Base-by-base conservation (phyloP, 139 green algal genomes). In the Coccomyxa sp. region DNA sequence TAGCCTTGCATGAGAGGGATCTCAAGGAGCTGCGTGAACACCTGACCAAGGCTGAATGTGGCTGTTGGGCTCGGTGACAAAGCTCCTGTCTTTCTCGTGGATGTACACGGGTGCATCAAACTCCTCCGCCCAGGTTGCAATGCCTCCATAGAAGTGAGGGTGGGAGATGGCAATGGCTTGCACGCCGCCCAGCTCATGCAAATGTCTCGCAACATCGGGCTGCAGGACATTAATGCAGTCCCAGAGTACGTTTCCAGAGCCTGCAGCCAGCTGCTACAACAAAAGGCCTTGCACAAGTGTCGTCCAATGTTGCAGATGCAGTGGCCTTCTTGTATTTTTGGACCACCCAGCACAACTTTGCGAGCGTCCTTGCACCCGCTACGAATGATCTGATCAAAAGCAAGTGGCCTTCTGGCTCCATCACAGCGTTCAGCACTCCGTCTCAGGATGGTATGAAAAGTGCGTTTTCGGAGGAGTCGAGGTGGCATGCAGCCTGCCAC, bases 141-240 rank as follows among this genome's bases (percentile, higher is more conserved):
- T 74, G 68, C 54, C 68, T 7, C n/a, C 8, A 38, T 85, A 85
- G 58, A 82, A 87, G 82, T 87, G 82, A 5, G 82, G 82, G 58
- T 87, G 82, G 24, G 68, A 80, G 76, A 87, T 79, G 55, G 74
- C 82, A 12, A 87, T 87, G n/a, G 79, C 69, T 22, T 77, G 7
- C n/a, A 85, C 79, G 79, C 82, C 82, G n/a, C 82, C 79, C 55
- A 79, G 79, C 37, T 55, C 38, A 18, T 74, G 8, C 4, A 85
- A 2, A 12, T n/a, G 36, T 6, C 33, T 16, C 37, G n/a, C n/a
- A n/a, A n/a, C n/a, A n/a, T n/a, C 9, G 58, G 9, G 29, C 7
- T 8, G 9, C 10, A 84, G 70, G 37, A 87, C 29, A 31, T 74
- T 74, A 39, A 87, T 36, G 79, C 82, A 85, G 71, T 87, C 82